Percentiles rank a stretch among this genome's conserved stretches.
Evolutionary conservation across 1,284 basidiomycete genomes (phyloP).

Genomic region (Rhodotorula sp.): DNA sequence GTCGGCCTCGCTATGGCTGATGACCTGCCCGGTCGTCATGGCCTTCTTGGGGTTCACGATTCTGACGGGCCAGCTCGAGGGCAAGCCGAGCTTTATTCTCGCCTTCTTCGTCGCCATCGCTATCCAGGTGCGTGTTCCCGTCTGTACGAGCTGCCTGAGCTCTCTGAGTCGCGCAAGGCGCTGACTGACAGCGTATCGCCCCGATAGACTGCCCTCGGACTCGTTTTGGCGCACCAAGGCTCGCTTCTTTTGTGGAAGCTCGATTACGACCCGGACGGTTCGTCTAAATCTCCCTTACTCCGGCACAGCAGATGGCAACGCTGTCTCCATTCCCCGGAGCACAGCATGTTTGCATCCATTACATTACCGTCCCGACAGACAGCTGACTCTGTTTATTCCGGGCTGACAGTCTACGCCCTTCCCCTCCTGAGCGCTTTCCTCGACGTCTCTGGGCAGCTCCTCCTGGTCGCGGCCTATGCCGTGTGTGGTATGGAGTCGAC

Average conservation of each 20-base stretch:
- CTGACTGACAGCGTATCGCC: not conserved
- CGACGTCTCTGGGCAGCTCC: constrained; percentile 84
- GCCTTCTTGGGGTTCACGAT: constrained; percentile 68
- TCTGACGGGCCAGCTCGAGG: constrained; percentile 70
- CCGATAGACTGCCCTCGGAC: constrained; percentile 16
- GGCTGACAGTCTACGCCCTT: constrained; percentile 70
- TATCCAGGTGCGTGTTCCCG: constrained; percentile 61
- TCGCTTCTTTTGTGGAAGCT: constrained; percentile 79
- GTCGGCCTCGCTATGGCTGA: constrained; percentile 62
- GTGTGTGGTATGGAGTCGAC: not conserved
- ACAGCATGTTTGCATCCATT: too few relatives aligned
- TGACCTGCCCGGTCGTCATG: constrained; percentile 74
- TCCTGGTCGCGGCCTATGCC: constrained; percentile 60
- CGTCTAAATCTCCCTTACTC: constrained; percentile 26
- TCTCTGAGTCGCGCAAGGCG: not conserved
- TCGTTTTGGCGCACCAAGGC: constrained; percentile 49
- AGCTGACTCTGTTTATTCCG: too few relatives aligned
- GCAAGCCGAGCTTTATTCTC: constrained; percentile 65
- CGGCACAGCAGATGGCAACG: not conserved
- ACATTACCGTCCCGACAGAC: not conserved
- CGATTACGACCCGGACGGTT: constrained; percentile 74
- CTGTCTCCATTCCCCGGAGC: too few relatives aligned
- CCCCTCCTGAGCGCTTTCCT: constrained; percentile 87
- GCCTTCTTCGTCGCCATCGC: constrained; percentile 66
- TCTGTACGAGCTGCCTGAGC: not conserved